These are phyloP conservation scores for Calocybe gambosa DNA, from an alignment of 1,284 basidiomycete species.

Conservation along the genomic window DNA sequence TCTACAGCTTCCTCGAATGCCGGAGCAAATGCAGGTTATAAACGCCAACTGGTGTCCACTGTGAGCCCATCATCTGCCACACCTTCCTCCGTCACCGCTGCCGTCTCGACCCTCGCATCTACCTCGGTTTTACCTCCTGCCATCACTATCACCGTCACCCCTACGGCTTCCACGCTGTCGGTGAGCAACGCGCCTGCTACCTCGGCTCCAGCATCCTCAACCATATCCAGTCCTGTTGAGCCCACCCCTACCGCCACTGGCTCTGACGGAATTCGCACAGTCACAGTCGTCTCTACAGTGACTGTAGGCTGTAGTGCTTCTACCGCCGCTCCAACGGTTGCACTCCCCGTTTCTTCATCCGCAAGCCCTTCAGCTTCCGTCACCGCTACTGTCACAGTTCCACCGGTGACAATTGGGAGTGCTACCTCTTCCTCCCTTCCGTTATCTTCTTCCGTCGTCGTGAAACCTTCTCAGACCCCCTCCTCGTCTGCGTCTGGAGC, in stretches of 20 bases:
- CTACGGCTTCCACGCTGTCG: conserved; percentile 1
- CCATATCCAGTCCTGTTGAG: conserved; percentile 5
- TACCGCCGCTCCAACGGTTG: conserved; percentile 1
- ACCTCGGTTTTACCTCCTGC: conserved; percentile 8
- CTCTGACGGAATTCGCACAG: conserved; percentile 24
- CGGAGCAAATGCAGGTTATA: conserved; percentile 6
- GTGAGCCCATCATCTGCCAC: not conserved
- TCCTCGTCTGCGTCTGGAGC: not conserved
- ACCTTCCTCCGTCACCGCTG: conserved; percentile 2
- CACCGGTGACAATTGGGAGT: not conserved
- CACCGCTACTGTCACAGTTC: not conserved
- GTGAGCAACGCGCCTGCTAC: conserved; percentile 5
- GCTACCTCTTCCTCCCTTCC: not conserved
- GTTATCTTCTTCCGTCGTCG: not conserved
- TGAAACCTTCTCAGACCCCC: not conserved
- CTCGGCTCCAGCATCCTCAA: conserved; percentile 7
- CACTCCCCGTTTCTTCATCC: not conserved
- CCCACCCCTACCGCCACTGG: conserved; percentile 22
- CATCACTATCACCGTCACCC: conserved; percentile 14
- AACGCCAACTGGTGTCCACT: conserved; percentile 12
- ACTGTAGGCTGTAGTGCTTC: conserved; percentile 20
- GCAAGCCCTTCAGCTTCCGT: not conserved
- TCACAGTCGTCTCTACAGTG: conserved; percentile 23
- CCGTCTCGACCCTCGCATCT: conserved; percentile 5
- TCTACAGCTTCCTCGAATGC: conserved; percentile 5